Conservation (phyloP, 1,284 basidiomycete genomes). For the Caloboletus inedulis region DNA sequence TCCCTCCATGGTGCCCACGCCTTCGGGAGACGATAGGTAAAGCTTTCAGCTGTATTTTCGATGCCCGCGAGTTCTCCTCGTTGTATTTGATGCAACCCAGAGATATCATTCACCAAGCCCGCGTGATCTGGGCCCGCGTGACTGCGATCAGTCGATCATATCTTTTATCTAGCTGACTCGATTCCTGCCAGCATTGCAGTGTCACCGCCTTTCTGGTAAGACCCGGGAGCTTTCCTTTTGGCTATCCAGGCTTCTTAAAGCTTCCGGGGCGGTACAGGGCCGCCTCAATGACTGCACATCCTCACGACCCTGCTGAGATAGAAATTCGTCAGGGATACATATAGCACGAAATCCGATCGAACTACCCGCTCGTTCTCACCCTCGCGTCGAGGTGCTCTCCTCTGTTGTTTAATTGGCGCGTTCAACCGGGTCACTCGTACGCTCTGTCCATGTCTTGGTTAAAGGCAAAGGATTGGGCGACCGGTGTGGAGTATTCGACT, state of each 20-base stretch:
- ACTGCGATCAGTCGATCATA: constrained; percentile 5
- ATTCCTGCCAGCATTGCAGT: constrained; percentile 2
- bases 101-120: background rate
- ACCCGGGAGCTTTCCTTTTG: constrained; percentile 9
- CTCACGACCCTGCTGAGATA: constrained; percentile 17
- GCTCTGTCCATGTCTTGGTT: constrained; percentile 29
- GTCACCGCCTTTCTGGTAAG: constrained; percentile 7
- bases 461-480: constrained; percentile 29
- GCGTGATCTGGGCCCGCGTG: background rate
- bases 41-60: background rate
- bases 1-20: background rate
- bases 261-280: constrained; percentile 1
- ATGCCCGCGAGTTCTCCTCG: background rate
- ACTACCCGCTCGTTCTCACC: constrained; percentile 1
- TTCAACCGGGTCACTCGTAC: background rate
- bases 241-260: constrained; percentile 12
- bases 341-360: constrained; percentile 13
- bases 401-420: background rate
- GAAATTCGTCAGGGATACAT: constrained; percentile 21
- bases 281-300: background rate
- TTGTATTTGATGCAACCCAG: background rate
- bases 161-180: constrained; percentile 9
- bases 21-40: background rate
- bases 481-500: constrained; percentile 30
- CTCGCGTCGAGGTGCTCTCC: background rate